Conservation (phyloP, 2,329 filamentous ascomycete species). For the Trichophyton mentagrophytes region DNA sequence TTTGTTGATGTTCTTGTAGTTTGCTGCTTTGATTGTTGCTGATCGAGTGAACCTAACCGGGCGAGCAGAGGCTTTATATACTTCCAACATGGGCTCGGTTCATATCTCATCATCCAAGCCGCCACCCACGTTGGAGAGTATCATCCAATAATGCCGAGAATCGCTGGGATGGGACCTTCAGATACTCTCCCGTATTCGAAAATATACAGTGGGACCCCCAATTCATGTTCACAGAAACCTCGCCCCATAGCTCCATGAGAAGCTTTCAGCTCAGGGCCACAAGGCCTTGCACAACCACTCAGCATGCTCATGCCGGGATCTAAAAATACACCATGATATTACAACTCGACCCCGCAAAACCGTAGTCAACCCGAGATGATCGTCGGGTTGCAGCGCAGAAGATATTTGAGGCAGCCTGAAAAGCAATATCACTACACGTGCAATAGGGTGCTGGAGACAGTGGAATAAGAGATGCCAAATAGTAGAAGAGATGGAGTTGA, state of each 20-base stretch:
- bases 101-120: not conserved
- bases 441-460: not conserved
- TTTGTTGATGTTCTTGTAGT: not conserved
- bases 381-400: conserved; percentile 2
- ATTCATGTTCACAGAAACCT: not conserved
- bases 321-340: not conserved
- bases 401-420: not conserved
- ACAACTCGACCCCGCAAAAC: conserved; percentile 1
- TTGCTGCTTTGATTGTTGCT: not conserved
- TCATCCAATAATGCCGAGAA: not conserved
- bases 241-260: not conserved
- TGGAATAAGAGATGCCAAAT: not conserved
- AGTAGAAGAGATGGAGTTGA: not conserved
- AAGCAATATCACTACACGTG: conserved; percentile 4
- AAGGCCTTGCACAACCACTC: not conserved
- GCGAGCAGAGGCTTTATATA: not conserved
- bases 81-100: not conserved
- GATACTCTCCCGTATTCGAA: not conserved
- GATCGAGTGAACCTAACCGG: not conserved
- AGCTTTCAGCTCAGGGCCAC: not conserved
- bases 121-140: not conserved
- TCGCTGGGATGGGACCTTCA: not conserved
- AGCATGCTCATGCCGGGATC: not conserved
- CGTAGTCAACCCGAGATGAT: not conserved
- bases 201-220: not conserved